Evolutionary conservation across 345 rosid species (phyloP).

Genomic region (Nasturtium officinale): DNA sequence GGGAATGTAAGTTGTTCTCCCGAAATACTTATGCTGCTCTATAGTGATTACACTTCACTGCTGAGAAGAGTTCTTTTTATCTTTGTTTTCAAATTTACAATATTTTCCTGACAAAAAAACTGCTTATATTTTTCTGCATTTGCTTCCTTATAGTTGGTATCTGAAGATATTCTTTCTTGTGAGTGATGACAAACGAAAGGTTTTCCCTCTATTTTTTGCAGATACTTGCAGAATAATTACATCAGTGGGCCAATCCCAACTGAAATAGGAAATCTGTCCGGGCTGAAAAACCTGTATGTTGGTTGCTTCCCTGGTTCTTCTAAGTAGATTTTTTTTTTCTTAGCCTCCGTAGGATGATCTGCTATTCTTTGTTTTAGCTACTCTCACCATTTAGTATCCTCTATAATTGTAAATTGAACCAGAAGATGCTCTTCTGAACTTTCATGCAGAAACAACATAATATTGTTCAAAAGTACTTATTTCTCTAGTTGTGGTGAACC

Average conservation of each 20-base stretch:
- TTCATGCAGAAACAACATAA: neutral
- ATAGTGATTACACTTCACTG: conserved; percentile 1
- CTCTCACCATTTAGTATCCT: neutral
- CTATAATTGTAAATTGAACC: conserved; percentile 6
- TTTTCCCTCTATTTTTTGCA: conserved; percentile 41
- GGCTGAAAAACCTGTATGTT: conserved; percentile 70
- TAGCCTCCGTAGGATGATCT: conserved; percentile 20
- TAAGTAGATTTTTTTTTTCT: neutral
- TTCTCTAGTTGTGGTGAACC: conserved; percentile 10
- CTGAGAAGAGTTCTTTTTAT: neutral
- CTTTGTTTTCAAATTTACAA: neutral
- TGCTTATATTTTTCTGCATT: neutral
- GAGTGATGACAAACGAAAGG: conserved; percentile 1
- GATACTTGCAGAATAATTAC: conserved; percentile 93
- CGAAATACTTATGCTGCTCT: neutral
- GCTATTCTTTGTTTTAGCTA: neutral
- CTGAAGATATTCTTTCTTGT: conserved; percentile 15
- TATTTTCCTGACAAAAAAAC: neutral
- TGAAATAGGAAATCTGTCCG: conserved; percentile 82
- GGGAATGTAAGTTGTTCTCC: conserved; percentile 64
- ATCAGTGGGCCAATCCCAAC: conserved; percentile 75
- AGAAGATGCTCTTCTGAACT: conserved; percentile 24
- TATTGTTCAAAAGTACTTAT: neutral
- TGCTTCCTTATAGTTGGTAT: conserved; percentile 7
- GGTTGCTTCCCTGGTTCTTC: conserved; percentile 28